Percentiles rank a stretch among this genome's conserved stretches.
Conservation (phyloP, 805 yeast genomes). For the Kodamaea fukazawae region DNA sequence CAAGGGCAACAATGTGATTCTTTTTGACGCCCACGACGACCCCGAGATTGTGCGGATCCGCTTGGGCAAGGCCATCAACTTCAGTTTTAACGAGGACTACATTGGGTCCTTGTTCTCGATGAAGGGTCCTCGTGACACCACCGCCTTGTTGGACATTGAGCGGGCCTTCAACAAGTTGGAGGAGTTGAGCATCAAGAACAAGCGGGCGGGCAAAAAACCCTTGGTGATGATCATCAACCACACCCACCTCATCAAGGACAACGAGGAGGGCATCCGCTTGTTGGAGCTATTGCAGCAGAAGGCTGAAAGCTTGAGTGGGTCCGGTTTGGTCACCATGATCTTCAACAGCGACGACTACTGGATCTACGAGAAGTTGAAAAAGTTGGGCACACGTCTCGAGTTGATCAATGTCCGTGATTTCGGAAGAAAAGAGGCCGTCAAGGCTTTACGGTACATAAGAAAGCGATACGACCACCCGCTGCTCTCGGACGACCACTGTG, state of each 20-base stretch:
- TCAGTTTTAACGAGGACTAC: slow-evolving; percentile 75
- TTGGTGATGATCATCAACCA: slow-evolving; percentile 69
- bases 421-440: slow-evolving; percentile 50
- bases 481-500: slow-evolving; percentile 36
- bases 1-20: slow-evolving; percentile 60
- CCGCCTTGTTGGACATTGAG: slow-evolving; percentile 77
- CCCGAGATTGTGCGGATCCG: slow-evolving; percentile 78
- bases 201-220: slow-evolving; percentile 46
- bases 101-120: slow-evolving; percentile 79
- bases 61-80: slow-evolving; percentile 71
- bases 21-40: slow-evolving; percentile 81
- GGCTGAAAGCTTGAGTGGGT: slow-evolving; percentile 74
- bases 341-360: slow-evolving; percentile 85
- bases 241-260: slow-evolving; percentile 71
- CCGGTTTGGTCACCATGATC: slow-evolving; percentile 66
- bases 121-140: slow-evolving; percentile 81
- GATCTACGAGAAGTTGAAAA: slow-evolving; percentile 75
- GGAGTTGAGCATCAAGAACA: slow-evolving; percentile 59
- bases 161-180: slow-evolving; percentile 77
- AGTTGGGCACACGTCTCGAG: slow-evolving; percentile 70
- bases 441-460: slow-evolving; percentile 54
- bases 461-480: slow-evolving; percentile 28
- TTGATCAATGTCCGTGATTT: slow-evolving; percentile 68
- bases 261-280: slow-evolving; percentile 67
- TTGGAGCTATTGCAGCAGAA: slow-evolving; percentile 79